These are phyloP conservation scores for Farysia itapuensis DNA, from an alignment of 1,284 basidiomycete species.

Conservation along the genomic window DNA sequence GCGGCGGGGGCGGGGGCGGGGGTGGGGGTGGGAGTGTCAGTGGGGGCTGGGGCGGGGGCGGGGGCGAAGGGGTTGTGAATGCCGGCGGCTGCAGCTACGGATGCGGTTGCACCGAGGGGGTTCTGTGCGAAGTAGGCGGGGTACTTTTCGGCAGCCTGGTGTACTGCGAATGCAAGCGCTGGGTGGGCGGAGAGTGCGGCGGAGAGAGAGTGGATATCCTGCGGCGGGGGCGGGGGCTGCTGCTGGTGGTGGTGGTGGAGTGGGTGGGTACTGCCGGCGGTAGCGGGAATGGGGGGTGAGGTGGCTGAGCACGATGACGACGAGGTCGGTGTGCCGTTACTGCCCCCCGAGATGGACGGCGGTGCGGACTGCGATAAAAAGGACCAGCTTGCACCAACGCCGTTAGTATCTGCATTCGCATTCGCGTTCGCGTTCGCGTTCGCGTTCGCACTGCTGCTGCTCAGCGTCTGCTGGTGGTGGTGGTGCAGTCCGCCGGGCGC, in stretches of 20 bases:
- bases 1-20: no score
- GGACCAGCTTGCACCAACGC: no score
- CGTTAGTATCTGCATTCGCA: no score
- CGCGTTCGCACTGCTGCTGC: neutral
- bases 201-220: conserved; percentile 23
- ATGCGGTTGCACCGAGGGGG: conserved; percentile 27
- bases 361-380: conserved; percentile 4
- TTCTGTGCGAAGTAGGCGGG: conserved; percentile 34
- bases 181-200: conserved; percentile 33
- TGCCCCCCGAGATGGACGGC: conserved; percentile 21
- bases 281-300: conserved; percentile 5
- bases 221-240: no score
- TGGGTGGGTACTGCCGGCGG: neutral
- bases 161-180: conserved; percentile 27
- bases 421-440: neutral
- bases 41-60: neutral
- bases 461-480: no score
- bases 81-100: conserved; percentile 25
- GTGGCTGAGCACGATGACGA: conserved; percentile 7
- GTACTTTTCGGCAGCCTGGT: conserved; percentile 35
- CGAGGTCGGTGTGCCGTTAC: conserved; percentile 10
- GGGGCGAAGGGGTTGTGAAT: conserved; percentile 17
- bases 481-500: no score
- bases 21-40: neutral
- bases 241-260: no score